Conservation (phyloP, 306 rosid species). For the Quercus parvula region DNA sequence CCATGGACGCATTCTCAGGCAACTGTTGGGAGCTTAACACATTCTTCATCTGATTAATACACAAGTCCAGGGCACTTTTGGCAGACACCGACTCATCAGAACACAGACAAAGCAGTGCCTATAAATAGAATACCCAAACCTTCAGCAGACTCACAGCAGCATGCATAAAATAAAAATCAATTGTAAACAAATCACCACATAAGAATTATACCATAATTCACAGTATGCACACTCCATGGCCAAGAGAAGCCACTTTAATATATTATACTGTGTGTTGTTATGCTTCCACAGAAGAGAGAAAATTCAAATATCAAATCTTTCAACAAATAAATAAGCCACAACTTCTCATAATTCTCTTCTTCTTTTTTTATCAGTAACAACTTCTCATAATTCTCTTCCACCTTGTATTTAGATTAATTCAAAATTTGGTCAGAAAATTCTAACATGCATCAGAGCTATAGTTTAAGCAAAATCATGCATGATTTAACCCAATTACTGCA, state of each 20-base stretch:
- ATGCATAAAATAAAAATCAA: conserved; percentile 7
- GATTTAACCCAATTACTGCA: neutral
- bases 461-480: neutral
- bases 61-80: conserved; percentile 86
- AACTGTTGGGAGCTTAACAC: conserved; percentile 80
- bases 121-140: conserved; percentile 35
- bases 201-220: neutral
- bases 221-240: neutral
- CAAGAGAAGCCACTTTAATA: neutral
- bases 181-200: neutral
- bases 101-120: conserved; percentile 91
- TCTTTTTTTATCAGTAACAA: neutral
- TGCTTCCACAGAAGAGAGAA: neutral
- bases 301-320: neutral
- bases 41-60: conserved; percentile 90
- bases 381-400: neutral
- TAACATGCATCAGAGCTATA: neutral
- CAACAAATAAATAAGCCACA: neutral
- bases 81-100: conserved; percentile 85
- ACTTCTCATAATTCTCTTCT: neutral
- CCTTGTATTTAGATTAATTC: neutral
- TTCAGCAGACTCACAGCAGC: conserved; percentile 23
- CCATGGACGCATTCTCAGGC: conserved; percentile 91
- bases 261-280: neutral
- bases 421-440: neutral